These are phyloP conservation scores for Knoxia roxburghii DNA, from an alignment of 257 asterid species.

Conservation along the genomic window DNA sequence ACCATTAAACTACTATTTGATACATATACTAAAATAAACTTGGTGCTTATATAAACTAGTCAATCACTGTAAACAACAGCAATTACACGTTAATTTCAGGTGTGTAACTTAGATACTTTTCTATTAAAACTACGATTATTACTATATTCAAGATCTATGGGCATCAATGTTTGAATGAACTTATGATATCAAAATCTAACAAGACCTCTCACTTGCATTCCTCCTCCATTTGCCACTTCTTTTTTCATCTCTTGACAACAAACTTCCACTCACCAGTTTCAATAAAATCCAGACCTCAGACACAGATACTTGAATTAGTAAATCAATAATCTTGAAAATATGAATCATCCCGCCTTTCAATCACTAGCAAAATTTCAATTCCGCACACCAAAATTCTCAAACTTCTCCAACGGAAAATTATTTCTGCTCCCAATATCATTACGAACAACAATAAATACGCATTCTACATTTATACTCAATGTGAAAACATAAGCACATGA, in stretches of 20 bases:
- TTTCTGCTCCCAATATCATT: background rate
- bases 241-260: background rate
- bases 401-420: background rate
- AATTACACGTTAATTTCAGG: too few relatives aligned
- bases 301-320: background rate
- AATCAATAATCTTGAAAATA: too few relatives aligned
- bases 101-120: too few relatives aligned
- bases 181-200: too few relatives aligned
- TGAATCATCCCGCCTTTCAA: background rate
- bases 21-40: too few relatives aligned
- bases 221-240: background rate
- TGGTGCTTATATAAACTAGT: too few relatives aligned
- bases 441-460: background rate
- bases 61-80: too few relatives aligned
- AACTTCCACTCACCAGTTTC: background rate
- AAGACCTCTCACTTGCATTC: too few relatives aligned
- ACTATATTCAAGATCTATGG: too few relatives aligned
- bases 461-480: background rate
- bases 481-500: background rate
- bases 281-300: background rate
- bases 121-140: too few relatives aligned
- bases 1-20: too few relatives aligned
- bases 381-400: background rate
- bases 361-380: background rate
- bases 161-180: too few relatives aligned